Conservation (phyloP, 2,329 filamentous ascomycete species). For the Xylariaceae sp. region DNA sequence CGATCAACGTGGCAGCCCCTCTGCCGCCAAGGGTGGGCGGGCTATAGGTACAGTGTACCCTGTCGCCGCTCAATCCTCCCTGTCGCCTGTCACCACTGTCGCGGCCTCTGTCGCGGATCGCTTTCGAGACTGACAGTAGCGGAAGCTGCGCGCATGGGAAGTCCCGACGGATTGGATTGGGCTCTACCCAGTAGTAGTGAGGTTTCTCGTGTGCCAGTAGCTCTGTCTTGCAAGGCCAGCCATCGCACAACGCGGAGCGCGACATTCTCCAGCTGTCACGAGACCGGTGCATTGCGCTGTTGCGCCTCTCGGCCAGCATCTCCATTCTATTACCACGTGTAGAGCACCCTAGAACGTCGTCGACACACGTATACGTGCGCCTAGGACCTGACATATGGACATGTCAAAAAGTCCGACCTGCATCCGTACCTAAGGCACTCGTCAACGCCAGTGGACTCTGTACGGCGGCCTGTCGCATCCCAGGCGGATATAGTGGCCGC, state of each 20-base stretch:
- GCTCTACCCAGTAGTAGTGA: too few relatives aligned
- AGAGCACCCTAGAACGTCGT: slow-evolving; percentile 4
- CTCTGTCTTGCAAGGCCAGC: too few relatives aligned
- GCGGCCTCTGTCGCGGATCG: too few relatives aligned
- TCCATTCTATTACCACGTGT: slow-evolving; percentile 12
- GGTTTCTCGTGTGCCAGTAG: too few relatives aligned
- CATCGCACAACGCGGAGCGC: slow-evolving; percentile 6
- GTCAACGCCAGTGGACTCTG: slow-evolving; percentile 5
- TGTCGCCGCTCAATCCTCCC: too few relatives aligned
- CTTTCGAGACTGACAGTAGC: too few relatives aligned
- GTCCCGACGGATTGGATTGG: too few relatives aligned
- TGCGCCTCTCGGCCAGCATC: slow-evolving; percentile 2
- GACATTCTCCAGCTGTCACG: slow-evolving; percentile 6
- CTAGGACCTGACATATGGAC: not conserved
- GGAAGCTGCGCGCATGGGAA: too few relatives aligned
- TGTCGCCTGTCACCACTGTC: slow-evolving; percentile 1
- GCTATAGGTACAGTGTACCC: too few relatives aligned
- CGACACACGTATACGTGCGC: not conserved
- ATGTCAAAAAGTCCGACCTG: slow-evolving; percentile 11
- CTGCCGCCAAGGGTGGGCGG: slow-evolving; percentile 9
- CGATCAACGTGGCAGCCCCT: slow-evolving; percentile 27
- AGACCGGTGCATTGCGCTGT: slow-evolving; percentile 5
- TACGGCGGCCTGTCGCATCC: not conserved
- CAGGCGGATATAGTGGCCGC: too few relatives aligned
- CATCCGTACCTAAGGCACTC: slow-evolving; percentile 18